Evolutionary conservation across 306 rosid genomes (phyloP).

Genomic region (Bauhinia variegata): DNA sequence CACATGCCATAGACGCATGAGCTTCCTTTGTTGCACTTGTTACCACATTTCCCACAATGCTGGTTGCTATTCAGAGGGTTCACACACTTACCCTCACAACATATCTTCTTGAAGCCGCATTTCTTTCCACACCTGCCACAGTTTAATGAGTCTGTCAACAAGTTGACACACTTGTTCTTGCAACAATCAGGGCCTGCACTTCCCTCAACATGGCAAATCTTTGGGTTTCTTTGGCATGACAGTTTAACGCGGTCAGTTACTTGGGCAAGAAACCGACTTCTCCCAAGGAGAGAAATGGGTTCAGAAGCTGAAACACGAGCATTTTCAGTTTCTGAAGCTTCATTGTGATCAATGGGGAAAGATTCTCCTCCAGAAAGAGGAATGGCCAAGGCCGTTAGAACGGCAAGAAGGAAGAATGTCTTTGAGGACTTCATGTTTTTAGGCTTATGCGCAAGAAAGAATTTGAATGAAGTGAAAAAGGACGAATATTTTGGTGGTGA

Average conservation of each 20-base stretch:
- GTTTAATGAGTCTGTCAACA: conserved; percentile 32
- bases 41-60: conserved; percentile 56
- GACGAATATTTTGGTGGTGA: background rate
- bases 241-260: background rate
- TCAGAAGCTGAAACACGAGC: no score
- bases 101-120: conserved; percentile 44
- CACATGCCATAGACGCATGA: conserved; percentile 57
- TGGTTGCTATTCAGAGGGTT: conserved; percentile 39
- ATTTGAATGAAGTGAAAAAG: no score
- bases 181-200: conserved; percentile 52
- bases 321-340: background rate
- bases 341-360: background rate
- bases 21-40: conserved; percentile 43
- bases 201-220: conserved; percentile 40
- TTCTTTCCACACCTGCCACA: conserved; percentile 58
- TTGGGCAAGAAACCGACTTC: conserved; percentile 37
- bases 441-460: background rate
- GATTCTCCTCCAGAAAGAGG: conserved; percentile 29
- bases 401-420: conserved; percentile 36
- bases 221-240: conserved; percentile 47
- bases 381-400: conserved; percentile 49
- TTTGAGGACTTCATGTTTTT: conserved; percentile 29
- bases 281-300: conserved; percentile 25
- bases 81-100: conserved; percentile 55
- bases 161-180: conserved; percentile 50